Evolutionary conservation across 805 yeast species (phyloP), one percentile per base, ranked within the genome.

Genomic region (Wickerhamomyces alni): DNA sequence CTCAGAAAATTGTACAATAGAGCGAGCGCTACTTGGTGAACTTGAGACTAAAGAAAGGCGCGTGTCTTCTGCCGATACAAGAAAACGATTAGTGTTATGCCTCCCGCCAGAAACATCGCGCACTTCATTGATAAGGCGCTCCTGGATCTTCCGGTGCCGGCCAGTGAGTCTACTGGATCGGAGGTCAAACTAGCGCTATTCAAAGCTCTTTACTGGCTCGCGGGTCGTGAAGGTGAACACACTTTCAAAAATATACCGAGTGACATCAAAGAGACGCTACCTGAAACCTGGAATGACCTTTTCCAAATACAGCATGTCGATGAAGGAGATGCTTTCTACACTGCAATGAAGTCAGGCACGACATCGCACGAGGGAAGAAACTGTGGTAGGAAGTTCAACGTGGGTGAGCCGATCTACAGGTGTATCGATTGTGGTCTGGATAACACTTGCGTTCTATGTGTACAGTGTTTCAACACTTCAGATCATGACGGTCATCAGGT

Each of bases 341-440:
- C 19, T 16, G 16, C 18, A 17, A 26, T 21, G 13, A 26, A 11
- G 5, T 26, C 29, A 28, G 17, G 17, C 8, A 6, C 17, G 5
- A 11, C 18, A 21, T 30, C 47, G 0, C 86, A 84, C 40, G 54
- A 61, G 3, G 80, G 78, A n/a, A 72, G 81, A 48, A 77, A 79
- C 16, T 85, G 95, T 64, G 82, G 88, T 3, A 67, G 79, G 39
- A 67, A 75, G 27, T 78, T 85, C 47, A 70, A 67, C 30, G 51
- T 58, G 4, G 82, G 82, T 18, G 85, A 81, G 44, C 77, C 82
- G 1, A 80, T 82, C 17, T 85, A 81, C 55, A 66, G 87, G 40
- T 85, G 95, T 54, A 67, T 67, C 26, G 86, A 83, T 42, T 85
- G 95, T 66, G 87, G 85, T 0, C 74, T 72, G 44, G 95, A 85